Conservation (phyloP, 2,329 filamentous ascomycete species). For the Fusarium coffeatum region DNA sequence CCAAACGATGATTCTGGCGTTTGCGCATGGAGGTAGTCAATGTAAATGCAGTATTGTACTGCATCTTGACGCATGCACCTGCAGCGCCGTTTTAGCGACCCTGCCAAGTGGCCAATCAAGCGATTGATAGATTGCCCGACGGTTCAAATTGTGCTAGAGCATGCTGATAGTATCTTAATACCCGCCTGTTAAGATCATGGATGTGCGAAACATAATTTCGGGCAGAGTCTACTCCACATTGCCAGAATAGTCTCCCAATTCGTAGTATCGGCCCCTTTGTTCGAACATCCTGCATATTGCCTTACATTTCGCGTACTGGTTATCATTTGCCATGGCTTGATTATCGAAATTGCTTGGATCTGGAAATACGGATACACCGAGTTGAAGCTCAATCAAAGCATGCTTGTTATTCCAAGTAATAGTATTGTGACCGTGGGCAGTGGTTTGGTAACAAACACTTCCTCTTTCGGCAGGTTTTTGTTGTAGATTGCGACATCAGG, state of each 20-base stretch:
- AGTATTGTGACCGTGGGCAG: neutral
- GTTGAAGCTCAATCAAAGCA: constrained; percentile 31
- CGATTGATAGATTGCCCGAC: constrained; percentile 8
- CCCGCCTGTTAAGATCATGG: constrained; percentile 43
- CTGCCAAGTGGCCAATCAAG: constrained; percentile 34
- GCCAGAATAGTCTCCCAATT: constrained; percentile 36
- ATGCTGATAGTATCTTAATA: constrained; percentile 46
- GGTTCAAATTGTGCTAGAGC: constrained; percentile 34
- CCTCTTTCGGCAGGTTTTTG: neutral
- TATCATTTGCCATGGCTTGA: constrained; percentile 39
- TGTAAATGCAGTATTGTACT: constrained; percentile 18
- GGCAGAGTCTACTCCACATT: constrained; percentile 42
- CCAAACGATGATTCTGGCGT: constrained; percentile 34
- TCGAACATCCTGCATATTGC: constrained; percentile 33
- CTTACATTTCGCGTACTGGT: constrained; percentile 31
- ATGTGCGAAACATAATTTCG: constrained; percentile 48
- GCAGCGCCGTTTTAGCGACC: constrained; percentile 47
- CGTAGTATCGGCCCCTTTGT: constrained; percentile 39
- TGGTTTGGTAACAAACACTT: neutral
- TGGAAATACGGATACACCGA: constrained; percentile 32
- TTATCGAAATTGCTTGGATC: constrained; percentile 33
- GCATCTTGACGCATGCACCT: constrained; percentile 43
- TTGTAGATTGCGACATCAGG: neutral
- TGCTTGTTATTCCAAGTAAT: constrained; percentile 14
- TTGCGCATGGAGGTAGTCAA: constrained; percentile 38